Evolutionary conservation across 306 rosid species (phyloP), one percentile per base, ranked within the genome.

Genomic region (Dryas octopetala): DNA sequence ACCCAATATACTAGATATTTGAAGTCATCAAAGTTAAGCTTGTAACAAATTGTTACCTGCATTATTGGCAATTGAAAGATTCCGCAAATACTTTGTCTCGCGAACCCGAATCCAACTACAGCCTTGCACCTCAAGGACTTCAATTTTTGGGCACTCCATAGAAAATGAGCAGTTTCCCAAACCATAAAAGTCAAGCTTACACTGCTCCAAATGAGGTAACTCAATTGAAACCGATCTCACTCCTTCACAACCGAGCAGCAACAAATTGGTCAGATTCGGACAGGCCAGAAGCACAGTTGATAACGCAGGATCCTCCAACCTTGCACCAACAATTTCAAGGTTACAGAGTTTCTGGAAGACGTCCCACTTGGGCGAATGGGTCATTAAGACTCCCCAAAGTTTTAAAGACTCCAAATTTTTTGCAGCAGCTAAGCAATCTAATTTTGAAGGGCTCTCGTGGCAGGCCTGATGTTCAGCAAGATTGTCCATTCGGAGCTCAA

Each of bases 381-480:
- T 68, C 89, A 96, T 80, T 78, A 90, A 89, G n/a, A 96, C 99
- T 66, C 97, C 97, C 99, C 99, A 96, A 19, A 96, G 85, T 81
- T 88, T 90, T 15, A 96, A 82, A 61, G 93, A 88, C 75, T 92
- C 87, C 84, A 96, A 78, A 77, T 88, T 88, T 82, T 48, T 81
- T 6, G 99, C 93, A 14, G 79, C 76, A 32, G 74, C 79, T 52
- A 96, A 69, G 79, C 89, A 92, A 66, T 88, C 92, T 79, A 96
- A 68, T 71, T 92, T 96, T 55, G 97, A 90, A 9, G 91, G 89
- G 74, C 71, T 68, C 23, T 90, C 97, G 54, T 54, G 75, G 43
- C 16, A 62, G 43, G 79, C 83, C 49, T 85, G 86, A 50, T 64
- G 79, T 43, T 86, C 86, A 66, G 75, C 70, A 69, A 89, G 86